Base-by-base conservation (phyloP, 2,329 filamentous ascomycete genomes). In the Arthroderma sp. region DNA sequence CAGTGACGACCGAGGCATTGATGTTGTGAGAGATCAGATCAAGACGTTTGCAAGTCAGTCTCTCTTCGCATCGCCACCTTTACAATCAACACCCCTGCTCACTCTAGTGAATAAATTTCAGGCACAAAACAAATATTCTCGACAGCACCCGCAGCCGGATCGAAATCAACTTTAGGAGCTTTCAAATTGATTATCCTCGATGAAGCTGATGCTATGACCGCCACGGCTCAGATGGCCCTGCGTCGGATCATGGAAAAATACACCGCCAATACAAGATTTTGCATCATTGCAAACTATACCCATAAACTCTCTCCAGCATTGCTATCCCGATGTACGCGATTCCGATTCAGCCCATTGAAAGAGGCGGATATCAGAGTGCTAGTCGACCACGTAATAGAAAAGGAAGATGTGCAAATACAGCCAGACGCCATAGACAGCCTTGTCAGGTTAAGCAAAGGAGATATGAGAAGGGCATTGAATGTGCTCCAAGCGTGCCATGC, bases 121-220 rank as follows among this genome's bases (percentile, higher is more conserved):
- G 66, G 66, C 55, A 98, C 91, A 5, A 95, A 94, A 66, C 91
- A 98, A 61, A 98, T 98, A 56, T 98, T 98, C 69, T 78, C 76
- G n/a, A 70, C 75, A 36, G 70, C 71, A 5, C 68, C 74, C 1
- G 66, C 62, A 37, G 47, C 57, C 15, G 59, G 64, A 36, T 66
- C 74, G 30, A 62, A 64, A 8, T 65, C 68, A 4, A 66, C 67
- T 4, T 66, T 89, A 28, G 86, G 84, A 0, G 77, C 77, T 3
- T 98, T 83, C 72, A 98, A 98, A 70, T 78, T 98, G 54, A 96
- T 98, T 60, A 86, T 98, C 45, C 77, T 98, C 4, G 91, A 98
- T 64, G 91, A 98, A 70, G 91, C 91, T n/a, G 91, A 98, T 63
- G 91, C 91, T 44, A 98, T 98, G 91, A 98, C 91, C n/a, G 83